phyloP scores from a whole-genome alignment of 2,329 filamentous ascomycete species.

The Juglanconis juglandina region DNA sequence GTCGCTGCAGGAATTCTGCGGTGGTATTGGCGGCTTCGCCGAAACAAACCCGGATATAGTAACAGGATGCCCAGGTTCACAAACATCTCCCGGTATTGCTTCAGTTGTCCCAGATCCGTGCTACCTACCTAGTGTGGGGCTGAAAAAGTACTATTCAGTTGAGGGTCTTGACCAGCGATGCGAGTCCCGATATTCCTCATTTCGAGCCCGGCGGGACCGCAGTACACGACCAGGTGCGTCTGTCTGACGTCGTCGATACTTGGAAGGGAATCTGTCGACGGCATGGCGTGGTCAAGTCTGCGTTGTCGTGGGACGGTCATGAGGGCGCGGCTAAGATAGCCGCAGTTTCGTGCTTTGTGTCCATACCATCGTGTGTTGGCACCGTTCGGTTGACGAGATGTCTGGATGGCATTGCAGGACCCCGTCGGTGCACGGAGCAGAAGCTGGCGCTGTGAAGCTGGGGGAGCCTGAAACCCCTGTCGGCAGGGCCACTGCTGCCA shows the following conservation, averaged over 20 bases:
- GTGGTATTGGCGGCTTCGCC: neutral
- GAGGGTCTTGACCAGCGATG: no score
- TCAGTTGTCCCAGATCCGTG: no score
- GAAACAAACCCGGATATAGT: neutral
- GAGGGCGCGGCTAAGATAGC: neutral
- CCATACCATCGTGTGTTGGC: conserved; percentile 1
- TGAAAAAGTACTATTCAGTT: no score
- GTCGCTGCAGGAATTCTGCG: neutral
- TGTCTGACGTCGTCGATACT: neutral
- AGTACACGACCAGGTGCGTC: no score
- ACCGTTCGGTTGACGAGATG: neutral
- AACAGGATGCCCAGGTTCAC: no score
- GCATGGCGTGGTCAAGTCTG: neutral
- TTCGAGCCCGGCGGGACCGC: no score
- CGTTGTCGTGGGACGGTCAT: neutral
- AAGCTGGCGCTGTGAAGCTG: conserved; percentile 1
- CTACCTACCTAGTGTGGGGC: no score
- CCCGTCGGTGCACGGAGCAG: conserved; percentile 15
- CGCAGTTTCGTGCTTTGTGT: neutral
- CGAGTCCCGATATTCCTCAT: no score
- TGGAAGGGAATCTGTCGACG: neutral
- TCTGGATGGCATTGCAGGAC: neutral
- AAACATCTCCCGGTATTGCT: no score
- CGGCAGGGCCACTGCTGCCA: conserved; percentile 9
- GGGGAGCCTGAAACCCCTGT: conserved; percentile 6